A percentile compares a stretch with the other conserved stretches of the same genome.
Conservation (phyloP, 257 asterid genomes). For the Solanum habrochaites region DNA sequence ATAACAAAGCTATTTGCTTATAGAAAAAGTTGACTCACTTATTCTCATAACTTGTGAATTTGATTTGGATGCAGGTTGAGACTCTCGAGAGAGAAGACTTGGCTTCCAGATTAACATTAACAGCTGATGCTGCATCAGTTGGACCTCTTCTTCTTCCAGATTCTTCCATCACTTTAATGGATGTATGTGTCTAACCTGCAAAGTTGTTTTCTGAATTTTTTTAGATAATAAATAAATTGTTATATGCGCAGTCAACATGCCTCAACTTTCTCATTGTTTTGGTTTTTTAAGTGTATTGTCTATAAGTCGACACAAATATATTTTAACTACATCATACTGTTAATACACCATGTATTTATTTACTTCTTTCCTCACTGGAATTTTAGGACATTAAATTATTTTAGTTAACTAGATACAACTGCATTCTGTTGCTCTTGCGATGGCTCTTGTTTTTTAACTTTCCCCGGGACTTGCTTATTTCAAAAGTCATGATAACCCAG, state of each 20-base stretch:
- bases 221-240: neutral
- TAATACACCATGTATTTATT: neutral
- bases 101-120: slow-evolving; percentile 87
- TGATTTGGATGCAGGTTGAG: slow-evolving; percentile 57
- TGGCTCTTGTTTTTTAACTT: neutral
- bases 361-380: neutral
- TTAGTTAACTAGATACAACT: neutral
- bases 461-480: neutral
- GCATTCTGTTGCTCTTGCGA: neutral
- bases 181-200: slow-evolving; percentile 35
- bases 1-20: neutral
- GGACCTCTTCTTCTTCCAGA: slow-evolving; percentile 80
- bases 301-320: neutral
- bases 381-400: neutral
- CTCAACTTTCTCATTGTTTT: neutral
- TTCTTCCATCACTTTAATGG: slow-evolving; percentile 75
- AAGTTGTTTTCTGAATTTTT: neutral
- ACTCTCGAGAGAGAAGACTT: slow-evolving; percentile 78
- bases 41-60: neutral
- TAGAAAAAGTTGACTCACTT: neutral
- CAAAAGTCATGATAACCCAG: neutral
- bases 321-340: neutral
- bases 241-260: neutral
- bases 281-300: neutral
- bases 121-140: slow-evolving; percentile 69